Percentiles rank a stretch among this genome's conserved stretches.
These are phyloP conservation scores for Fusarium decemcellulare DNA, from an alignment of 2,329 filamentous ascomycete genomes.

Conservation along the genomic window DNA sequence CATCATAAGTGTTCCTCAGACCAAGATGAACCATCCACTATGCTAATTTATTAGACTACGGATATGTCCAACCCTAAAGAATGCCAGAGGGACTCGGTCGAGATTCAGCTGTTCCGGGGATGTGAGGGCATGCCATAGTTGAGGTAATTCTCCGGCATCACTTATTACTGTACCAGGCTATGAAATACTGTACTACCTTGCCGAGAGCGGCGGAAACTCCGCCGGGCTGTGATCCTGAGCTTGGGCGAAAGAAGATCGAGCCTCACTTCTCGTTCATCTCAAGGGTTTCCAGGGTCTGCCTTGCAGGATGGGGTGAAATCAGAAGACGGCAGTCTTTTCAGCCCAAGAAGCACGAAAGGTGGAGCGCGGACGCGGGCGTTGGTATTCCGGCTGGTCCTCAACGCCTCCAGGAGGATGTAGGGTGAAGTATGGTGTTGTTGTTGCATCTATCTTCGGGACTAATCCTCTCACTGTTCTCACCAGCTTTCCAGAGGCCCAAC, in stretches of 20 bases:
- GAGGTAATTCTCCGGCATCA: too few species aligned
- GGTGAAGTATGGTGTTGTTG: slow-evolving; percentile 17
- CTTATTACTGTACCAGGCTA: too few species aligned
- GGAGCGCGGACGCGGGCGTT: slow-evolving; percentile 30
- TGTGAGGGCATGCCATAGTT: too few species aligned
- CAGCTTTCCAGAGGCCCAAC: slow-evolving; percentile 9
- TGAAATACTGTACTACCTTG: neutral
- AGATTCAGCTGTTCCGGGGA: too few species aligned
- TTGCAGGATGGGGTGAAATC: slow-evolving; percentile 34
- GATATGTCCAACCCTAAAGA: too few species aligned
- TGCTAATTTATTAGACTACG: too few species aligned
- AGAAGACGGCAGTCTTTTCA: slow-evolving; percentile 28
- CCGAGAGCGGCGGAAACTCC: slow-evolving; percentile 23
- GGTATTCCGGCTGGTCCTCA: slow-evolving; percentile 30
- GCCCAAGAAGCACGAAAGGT: slow-evolving; percentile 26
- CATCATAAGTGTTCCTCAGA: too few species aligned
- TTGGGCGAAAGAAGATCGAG: slow-evolving; percentile 20
- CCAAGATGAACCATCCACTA: too few species aligned
- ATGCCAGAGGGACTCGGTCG: too few species aligned
- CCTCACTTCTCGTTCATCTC: slow-evolving; percentile 32
- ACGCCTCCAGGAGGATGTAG: slow-evolving; percentile 1
- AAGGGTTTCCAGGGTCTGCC: slow-evolving; percentile 37
- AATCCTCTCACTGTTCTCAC: slow-evolving; percentile 21
- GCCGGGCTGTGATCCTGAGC: neutral
- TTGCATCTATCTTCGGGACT: slow-evolving; percentile 13